Evolutionary conservation across 768 basidiomycete species (phyloP).

Genomic region (Cystobasidium onofrii): DNA sequence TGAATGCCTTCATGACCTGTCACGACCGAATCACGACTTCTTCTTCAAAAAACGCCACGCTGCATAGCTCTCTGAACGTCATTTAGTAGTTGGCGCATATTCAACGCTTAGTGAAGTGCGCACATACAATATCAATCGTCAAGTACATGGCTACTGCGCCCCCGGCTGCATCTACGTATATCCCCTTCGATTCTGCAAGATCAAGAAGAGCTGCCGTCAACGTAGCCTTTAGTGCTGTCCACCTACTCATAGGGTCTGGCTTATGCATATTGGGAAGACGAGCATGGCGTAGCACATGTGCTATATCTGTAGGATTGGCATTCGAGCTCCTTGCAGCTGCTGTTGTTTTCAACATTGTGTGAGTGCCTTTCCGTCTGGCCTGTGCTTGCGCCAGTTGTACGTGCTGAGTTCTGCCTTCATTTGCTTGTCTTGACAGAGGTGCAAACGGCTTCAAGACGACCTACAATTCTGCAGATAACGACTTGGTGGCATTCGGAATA

Average conservation of each 20-base stretch:
- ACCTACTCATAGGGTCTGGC: constrained; percentile 15
- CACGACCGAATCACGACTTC: neutral
- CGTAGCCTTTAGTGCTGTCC: constrained; percentile 15
- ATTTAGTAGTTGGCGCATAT: neutral
- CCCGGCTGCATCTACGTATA: neutral
- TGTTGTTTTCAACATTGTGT: constrained; percentile 20
- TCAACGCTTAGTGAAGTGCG: too few relatives aligned
- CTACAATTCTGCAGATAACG: neutral
- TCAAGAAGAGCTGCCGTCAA: neutral
- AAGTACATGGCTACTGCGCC: neutral
- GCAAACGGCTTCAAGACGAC: neutral
- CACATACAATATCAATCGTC: neutral
- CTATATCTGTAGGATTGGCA: neutral
- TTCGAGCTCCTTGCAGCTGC: constrained; percentile 25
- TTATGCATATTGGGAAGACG: constrained; percentile 23
- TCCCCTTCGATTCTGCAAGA: neutral
- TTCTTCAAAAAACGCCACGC: neutral
- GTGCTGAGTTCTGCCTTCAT: neutral
- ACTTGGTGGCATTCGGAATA: constrained; percentile 10
- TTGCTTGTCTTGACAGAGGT: neutral
- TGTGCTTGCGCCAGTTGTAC: neutral
- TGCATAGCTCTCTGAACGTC: neutral
- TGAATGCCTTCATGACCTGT: neutral
- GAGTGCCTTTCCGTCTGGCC: neutral
- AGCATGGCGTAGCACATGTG: constrained; percentile 18